Evolutionary conservation across 257 asterid species (phyloP).

Genomic region (Solanum verrucosum): DNA sequence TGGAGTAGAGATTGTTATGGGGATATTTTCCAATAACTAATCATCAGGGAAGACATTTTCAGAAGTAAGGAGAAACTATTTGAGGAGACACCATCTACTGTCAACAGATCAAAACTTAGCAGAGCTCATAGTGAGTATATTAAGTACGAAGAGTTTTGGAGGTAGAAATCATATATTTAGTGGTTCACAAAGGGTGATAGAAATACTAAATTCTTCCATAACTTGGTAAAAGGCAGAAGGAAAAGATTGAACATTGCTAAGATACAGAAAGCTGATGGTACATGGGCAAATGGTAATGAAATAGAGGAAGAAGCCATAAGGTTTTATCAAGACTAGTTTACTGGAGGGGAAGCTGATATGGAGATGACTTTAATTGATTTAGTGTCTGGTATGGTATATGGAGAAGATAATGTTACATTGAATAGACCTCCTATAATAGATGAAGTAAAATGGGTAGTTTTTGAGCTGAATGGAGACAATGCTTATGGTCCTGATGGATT

Average conservation of each 20-base stretch:
- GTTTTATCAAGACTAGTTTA: background rate
- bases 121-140: background rate
- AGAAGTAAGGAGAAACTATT: background rate
- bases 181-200: too few relatives aligned
- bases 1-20: background rate
- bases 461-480: background rate
- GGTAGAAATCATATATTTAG: background rate
- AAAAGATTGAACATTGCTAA: background rate
- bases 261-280: background rate
- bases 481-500: background rate
- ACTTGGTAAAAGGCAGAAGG: background rate
- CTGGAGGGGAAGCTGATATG: accelerated
- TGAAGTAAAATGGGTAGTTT: background rate
- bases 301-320: background rate
- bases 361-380: background rate
- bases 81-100: background rate
- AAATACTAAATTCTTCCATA: background rate
- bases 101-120: too few relatives aligned
- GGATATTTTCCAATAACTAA: background rate
- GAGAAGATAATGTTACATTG: too few relatives aligned
- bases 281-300: background rate
- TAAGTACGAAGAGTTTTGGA: too few relatives aligned
- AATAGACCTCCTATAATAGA: background rate
- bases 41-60: too few relatives aligned
- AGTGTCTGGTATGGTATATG: background rate